Conservation (phyloP, 1,139 yeast species). For the Geotrichum restrictum region DNA sequence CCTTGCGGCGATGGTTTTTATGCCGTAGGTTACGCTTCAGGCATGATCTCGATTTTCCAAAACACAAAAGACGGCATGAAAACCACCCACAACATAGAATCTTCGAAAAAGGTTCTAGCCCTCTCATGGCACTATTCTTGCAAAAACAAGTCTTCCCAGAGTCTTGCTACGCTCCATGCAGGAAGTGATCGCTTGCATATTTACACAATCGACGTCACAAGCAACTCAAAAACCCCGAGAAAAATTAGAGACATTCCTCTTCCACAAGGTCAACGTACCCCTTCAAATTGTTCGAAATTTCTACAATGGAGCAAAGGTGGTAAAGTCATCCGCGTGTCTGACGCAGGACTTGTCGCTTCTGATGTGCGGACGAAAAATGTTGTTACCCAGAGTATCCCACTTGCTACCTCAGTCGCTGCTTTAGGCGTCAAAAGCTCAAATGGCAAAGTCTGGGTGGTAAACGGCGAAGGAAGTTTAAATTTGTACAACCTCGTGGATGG, state of each 20-base stretch:
- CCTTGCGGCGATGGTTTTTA: slow-evolving; percentile 20
- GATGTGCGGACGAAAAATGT: slow-evolving; percentile 21
- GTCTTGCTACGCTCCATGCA: slow-evolving; percentile 18
- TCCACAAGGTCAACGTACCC: slow-evolving; percentile 8
- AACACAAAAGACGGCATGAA: neutral
- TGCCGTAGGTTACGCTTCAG: slow-evolving; percentile 20
- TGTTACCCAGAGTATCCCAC: slow-evolving; percentile 1
- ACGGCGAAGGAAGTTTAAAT: slow-evolving; percentile 4
- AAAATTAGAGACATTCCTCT: slow-evolving; percentile 19
- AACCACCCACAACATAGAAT: slow-evolving; percentile 8
- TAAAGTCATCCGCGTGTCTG: slow-evolving; percentile 16
- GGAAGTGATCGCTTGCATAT: slow-evolving; percentile 16
- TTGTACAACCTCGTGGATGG: slow-evolving; percentile 16
- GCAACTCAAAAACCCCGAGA: slow-evolving; percentile 5
- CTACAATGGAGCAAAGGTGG: slow-evolving; percentile 21
- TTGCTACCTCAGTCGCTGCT: slow-evolving; percentile 4
- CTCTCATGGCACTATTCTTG: slow-evolving; percentile 21
- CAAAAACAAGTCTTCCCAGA: slow-evolving; percentile 16
- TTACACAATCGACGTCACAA: slow-evolving; percentile 14
- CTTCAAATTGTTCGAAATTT: slow-evolving; percentile 9
- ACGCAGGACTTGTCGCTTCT: slow-evolving; percentile 13
- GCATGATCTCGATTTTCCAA: slow-evolving; percentile 17
- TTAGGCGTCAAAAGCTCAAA: slow-evolving; percentile 12
- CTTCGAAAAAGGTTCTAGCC: slow-evolving; percentile 12
- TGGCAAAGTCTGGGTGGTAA: slow-evolving; percentile 16